Base-by-base conservation (phyloP, 2,329 filamentous ascomycete species). In the Colletotrichum sp. region DNA sequence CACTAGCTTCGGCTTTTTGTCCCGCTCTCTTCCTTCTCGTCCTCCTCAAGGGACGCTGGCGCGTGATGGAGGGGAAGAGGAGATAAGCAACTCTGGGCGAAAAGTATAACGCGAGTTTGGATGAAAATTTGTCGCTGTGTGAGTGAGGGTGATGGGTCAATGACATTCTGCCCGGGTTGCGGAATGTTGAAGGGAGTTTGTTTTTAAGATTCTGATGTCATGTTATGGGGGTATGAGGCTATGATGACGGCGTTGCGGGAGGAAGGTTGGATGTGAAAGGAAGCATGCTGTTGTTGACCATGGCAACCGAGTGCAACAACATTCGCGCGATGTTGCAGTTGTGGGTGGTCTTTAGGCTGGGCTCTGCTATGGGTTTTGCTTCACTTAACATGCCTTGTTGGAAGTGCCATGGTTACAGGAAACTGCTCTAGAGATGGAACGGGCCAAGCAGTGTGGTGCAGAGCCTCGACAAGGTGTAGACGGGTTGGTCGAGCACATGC, bases 81-180 rank as follows among this genome's bases (percentile, higher is more conserved):
- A 59, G 52, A 59, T 59, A 70, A 74, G 57, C 66, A 74, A 65
- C 43, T 43, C 66, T 59, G 39, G 66, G 66, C 59, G 21, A 32
- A 65, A 70, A 65, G 71, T 34, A 24, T 65, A 64, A 70, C 15
- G 32, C 32, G 59, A 64, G 71, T 59, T 74, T 68, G 71, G 71
- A 73, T 63, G 65, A 30, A 34, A 43, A 6, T 43, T n/a, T 36
- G 6, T n/a, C 13, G 21, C n/a, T n/a, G 39, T 43, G 18, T n/a
- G 18, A 39, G 39, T 43, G 39, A 48, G 43, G 43, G 43, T 48
- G 43, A n/a, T 48, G n/a, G 43, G 43, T 48, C 9, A 21, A 48
- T 48, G 43, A 48, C 43, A 48, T 48, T 7, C n/a, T 21, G n/a
- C 43, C n/a, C 10, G 10, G 43, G n/a, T 48, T 48, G 43, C 2